Base-by-base conservation (phyloP, 768 basidiomycete genomes). In the Lactifluus subvellereus region DNA sequence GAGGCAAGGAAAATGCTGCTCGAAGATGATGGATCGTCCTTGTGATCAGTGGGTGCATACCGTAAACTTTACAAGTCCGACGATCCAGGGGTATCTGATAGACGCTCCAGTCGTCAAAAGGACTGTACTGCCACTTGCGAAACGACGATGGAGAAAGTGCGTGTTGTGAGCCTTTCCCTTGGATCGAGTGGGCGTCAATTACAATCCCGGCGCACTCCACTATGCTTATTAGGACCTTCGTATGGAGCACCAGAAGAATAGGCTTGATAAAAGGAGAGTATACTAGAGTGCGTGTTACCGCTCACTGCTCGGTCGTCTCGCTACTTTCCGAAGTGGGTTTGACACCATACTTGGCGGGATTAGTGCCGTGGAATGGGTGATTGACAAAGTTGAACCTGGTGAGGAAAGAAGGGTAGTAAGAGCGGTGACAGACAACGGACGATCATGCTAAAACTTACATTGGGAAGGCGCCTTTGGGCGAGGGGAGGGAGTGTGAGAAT, bases 351-450 rank as follows among this genome's bases (percentile, higher is more conserved):
- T 93, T 94, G 61, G 86, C 82, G 20, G 88, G 82, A 69, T 95
- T 89, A 9, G 86, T 85, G 2, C 94, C 94, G 71, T 96, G 94
- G 72, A 84, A 76, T 48, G 85, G 86, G 74, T 97, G 94, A 74
- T 95, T 89, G 69, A 95, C 94, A 54, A 98, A 78, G 78, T 98
- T 98, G 77, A 98, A 84, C 94, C 94, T 96, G 70, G 47, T 64
- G 40, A 43, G 45, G 43, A 51, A 59, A 54, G 32, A 65, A 38
- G 20, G 38, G 30, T 13, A 32, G 40, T 42, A n/a, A 20, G 49
- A 6, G 35, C 9, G 1, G 50, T 48, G 30, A 61, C 67, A 33
- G 40, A 42, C n/a, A 55, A 30, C 59, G 51, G 6, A 59, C 50
- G 50, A 53, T 49, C 33, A 45, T 45, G 11, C 0, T 11, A 13